A percentile compares a stretch with the other conserved stretches of the same genome.
Conservation (phyloP, 805 yeast species). For the Zygosaccharomyces kombuchaensis region DNA sequence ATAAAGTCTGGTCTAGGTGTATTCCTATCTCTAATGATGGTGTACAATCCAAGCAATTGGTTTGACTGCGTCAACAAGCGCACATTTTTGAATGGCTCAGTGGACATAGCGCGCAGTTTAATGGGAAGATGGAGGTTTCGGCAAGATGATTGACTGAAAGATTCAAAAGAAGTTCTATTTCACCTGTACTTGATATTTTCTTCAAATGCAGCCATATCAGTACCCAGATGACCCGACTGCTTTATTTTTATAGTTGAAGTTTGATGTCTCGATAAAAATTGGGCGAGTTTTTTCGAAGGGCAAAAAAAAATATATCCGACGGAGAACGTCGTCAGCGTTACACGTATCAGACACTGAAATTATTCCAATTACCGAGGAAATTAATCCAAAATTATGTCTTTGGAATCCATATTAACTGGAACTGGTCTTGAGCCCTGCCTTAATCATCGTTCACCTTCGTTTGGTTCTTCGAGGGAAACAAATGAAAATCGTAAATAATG, state of each 20-base stretch:
- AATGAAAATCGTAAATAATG: too few species aligned
- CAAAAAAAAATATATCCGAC: constrained; percentile 6
- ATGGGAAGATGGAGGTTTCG: not conserved
- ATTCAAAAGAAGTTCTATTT: not conserved
- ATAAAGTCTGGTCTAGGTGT: constrained; percentile 91
- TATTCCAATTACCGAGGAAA: too few species aligned
- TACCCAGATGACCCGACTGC: not conserved
- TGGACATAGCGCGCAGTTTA: constrained; percentile 20
- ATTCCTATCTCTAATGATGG: constrained; percentile 77
- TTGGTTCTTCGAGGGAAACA: too few species aligned
- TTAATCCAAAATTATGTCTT: too few species aligned
- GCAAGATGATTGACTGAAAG: not conserved
- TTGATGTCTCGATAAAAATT: not conserved
- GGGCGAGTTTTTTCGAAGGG: not conserved
- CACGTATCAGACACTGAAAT: not conserved
- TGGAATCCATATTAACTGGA: too few species aligned
- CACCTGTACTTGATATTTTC: not conserved
- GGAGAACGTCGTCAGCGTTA: not conserved
- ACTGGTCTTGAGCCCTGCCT: too few species aligned
- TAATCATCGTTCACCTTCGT: too few species aligned
- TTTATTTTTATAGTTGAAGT: not conserved
- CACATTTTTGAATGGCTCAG: constrained; percentile 46
- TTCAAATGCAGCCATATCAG: not conserved
- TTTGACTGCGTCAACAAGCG: constrained; percentile 78
- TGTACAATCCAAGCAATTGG: constrained; percentile 81